These are phyloP conservation scores for Orbilia ellipsospora DNA, from an alignment of 2,329 filamentous ascomycete genomes.

Conservation along the genomic window DNA sequence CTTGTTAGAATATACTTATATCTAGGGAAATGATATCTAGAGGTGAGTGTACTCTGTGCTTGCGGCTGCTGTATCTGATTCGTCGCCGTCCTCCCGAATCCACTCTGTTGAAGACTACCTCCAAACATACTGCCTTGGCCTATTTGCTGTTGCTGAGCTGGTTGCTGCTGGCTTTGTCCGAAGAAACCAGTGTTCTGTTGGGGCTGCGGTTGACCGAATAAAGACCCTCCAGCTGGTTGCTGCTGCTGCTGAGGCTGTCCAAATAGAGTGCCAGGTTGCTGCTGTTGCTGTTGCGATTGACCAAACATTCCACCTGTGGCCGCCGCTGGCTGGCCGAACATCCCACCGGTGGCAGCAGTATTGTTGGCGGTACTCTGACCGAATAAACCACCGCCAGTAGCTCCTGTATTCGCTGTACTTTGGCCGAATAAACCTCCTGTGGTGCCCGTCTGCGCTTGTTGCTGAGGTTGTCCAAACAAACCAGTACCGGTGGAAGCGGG, in stretches of 20 bases:
- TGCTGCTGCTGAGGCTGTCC: slow-evolving; percentile 60
- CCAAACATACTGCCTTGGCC: slow-evolving; percentile 37
- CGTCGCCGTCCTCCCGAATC: slow-evolving; percentile 54
- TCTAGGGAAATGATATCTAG: slow-evolving; percentile 1
- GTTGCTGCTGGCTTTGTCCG: slow-evolving; percentile 47
- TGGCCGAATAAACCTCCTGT: slow-evolving; percentile 39
- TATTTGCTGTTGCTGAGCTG: slow-evolving; percentile 45
- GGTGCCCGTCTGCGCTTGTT: slow-evolving; percentile 23
- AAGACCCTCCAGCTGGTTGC: slow-evolving; percentile 61
- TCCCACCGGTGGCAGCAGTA: slow-evolving; percentile 51
- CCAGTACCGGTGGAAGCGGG: slow-evolving; percentile 33
- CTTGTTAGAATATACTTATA: slow-evolving; percentile 9
- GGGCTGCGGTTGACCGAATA: slow-evolving; percentile 54
- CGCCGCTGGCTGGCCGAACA: slow-evolving; percentile 51
- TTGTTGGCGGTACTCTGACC: slow-evolving; percentile 56
- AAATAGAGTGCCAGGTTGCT: slow-evolving; percentile 35
- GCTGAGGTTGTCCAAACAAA: slow-evolving; percentile 56
- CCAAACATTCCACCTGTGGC: slow-evolving; percentile 54
- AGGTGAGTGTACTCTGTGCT: slow-evolving; percentile 40
- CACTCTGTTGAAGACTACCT: slow-evolving; percentile 40
- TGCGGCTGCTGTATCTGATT: slow-evolving; percentile 44
- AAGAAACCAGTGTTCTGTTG: slow-evolving; percentile 39
- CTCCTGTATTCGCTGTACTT: slow-evolving; percentile 32
- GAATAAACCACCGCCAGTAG: slow-evolving; percentile 55
- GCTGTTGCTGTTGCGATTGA: slow-evolving; percentile 49